Base-by-base conservation (phyloP, 1,139 yeast species). In the Barnettozyma hawaiiensis region DNA sequence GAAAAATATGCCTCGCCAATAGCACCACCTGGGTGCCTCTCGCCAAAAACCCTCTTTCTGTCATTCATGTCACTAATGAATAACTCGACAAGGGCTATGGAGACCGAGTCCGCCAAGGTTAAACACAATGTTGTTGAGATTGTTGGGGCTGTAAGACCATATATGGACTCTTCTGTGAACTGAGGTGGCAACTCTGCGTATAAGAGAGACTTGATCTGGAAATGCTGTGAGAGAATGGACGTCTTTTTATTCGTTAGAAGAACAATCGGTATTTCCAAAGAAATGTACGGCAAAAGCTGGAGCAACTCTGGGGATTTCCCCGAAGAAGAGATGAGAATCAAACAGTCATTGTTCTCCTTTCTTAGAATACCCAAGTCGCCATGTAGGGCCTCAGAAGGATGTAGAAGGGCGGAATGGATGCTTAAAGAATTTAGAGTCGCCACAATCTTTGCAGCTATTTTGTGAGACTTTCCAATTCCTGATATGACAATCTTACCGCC, bases 111-210 rank as follows among this genome's bases (percentile, higher is more conserved):
- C 5, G 94, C 85, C 36, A 87, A 67, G 0, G 85, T 79, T 42
- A 87, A 64, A 47, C 89, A 76, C 28, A 89, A 67, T 0, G 95
- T 84, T 3, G 95, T 83, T 7, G 94, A 78, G 6, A 87, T 77
- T 0, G 96, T 86, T 2, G 97, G 97, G 0, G 96, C 96, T 7
- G 90, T 85, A 14, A 87, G 61, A 0, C 96, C 96, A 57, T 84
- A 86, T 5, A 70, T 60, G 31, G 73, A 74, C 52, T 84, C 94
- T 53, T 87, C 96, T 31, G 74, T 68, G 44, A 79, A 69, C 34
- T 67, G 64, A 1, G 65, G 48, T 0, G 92, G 85, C 28, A 85
- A 64, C 35, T 78, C 81, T 0, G 89, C 87, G 44, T 75, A 75
- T 15, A 85, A 60, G 29, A 84, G 59, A 5, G 81, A 71, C 16